These are phyloP conservation scores for Salix arbutifolia DNA, from an alignment of 345 rosid genomes.

Conservation along the genomic window DNA sequence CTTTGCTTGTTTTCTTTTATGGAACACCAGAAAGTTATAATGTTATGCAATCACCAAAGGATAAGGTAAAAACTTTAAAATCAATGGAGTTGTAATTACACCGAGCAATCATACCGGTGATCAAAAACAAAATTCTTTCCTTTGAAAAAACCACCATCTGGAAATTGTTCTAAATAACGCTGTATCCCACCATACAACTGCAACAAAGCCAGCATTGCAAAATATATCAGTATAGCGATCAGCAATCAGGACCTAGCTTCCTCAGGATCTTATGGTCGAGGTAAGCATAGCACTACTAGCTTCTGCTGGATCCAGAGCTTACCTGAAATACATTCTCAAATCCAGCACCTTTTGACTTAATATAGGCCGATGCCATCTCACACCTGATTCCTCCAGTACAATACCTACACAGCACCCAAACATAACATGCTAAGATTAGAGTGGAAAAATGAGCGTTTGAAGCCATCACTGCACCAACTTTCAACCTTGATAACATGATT, in stretches of 20 bases:
- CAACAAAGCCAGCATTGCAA: slow-evolving; percentile 24
- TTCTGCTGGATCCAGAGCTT: slow-evolving; percentile 2
- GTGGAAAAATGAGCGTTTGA: not conserved
- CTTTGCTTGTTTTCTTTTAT: not conserved
- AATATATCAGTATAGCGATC: slow-evolving; percentile 4
- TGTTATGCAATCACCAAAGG: not conserved
- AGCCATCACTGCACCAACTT: not conserved
- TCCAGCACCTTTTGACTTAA: slow-evolving; percentile 78
- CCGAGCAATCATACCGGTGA: slow-evolving; percentile 58
- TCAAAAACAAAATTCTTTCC: slow-evolving; percentile 97
- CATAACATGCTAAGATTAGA: not conserved
- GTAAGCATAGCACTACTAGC: not conserved
- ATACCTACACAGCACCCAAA: slow-evolving; percentile 50
- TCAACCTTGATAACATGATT: not conserved
- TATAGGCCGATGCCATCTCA: slow-evolving; percentile 97
- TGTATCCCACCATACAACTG: slow-evolving; percentile 96
- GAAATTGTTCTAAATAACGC: slow-evolving; percentile 86
- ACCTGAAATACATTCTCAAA: slow-evolving; percentile 93
- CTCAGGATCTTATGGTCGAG: slow-evolving; percentile 3
- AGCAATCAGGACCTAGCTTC: not conserved
- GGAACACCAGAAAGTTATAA: not conserved
- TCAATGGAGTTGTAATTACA: not conserved
- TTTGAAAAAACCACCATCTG: slow-evolving; percentile 82
- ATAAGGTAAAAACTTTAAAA: not conserved
- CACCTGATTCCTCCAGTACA: slow-evolving; percentile 98